Evolutionary conservation across 768 basidiomycete species (phyloP).

Genomic region (Agrocybe pediades): DNA sequence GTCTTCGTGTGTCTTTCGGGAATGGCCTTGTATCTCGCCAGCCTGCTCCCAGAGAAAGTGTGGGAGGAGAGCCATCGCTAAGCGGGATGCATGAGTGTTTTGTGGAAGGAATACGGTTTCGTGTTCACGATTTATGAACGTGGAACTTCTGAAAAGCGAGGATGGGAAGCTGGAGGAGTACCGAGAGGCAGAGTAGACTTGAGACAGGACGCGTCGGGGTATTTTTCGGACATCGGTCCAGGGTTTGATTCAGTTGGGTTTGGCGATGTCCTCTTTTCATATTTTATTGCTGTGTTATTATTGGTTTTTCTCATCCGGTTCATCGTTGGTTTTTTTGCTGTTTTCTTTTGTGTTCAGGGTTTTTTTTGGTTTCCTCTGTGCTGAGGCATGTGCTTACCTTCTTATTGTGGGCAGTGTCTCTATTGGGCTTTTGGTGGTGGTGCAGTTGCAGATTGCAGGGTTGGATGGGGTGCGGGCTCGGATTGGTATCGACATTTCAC

Average conservation of each 20-base stretch:
- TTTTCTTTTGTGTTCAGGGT: too few relatives aligned
- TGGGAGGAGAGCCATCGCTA: conserved; percentile 29
- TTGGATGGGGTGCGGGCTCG: too few relatives aligned
- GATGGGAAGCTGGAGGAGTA: background rate
- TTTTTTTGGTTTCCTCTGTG: too few relatives aligned
- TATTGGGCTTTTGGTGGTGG: too few relatives aligned
- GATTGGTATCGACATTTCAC: too few relatives aligned
- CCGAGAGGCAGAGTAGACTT: background rate
- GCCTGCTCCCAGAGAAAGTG: conserved; percentile 35
- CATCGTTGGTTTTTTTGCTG: background rate
- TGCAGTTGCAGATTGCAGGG: too few relatives aligned
- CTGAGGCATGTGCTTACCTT: too few relatives aligned
- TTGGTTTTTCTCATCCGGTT: background rate
- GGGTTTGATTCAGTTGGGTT: background rate
- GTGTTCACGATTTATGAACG: too few relatives aligned
- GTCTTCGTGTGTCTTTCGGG: conserved; percentile 34
- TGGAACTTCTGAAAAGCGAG: background rate
- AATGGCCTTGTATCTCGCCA: conserved; percentile 32
- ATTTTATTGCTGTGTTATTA: background rate
- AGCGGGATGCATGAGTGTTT: too few relatives aligned
- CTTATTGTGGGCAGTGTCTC: too few relatives aligned
- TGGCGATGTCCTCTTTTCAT: background rate
- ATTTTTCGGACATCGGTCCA: background rate
- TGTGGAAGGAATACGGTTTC: too few relatives aligned
- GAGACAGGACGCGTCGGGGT: background rate